Evolutionary conservation across 345 rosid genomes (phyloP), one percentile per base, ranked within the genome.

Genomic region (Leavenworthia alabamica): DNA sequence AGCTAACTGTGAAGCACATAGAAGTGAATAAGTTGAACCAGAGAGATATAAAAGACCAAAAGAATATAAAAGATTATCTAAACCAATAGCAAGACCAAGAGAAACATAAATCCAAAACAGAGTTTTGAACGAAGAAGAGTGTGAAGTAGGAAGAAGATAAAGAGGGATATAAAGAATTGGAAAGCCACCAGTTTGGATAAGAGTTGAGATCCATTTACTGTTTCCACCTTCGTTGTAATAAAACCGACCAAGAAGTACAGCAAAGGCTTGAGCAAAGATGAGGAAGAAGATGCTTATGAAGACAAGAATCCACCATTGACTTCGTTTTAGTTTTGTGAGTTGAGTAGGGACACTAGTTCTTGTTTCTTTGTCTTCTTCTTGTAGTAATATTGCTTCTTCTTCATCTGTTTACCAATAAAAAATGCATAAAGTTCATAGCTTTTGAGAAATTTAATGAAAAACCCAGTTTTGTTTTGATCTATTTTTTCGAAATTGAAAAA

Each of bases 21-120:
- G 75, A 33, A 92, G 84, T 8, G 96, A 86, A 60, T 84, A 92
- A 8, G 96, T 82, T 28, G 96, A 89, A 56, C 81, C 73, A 3
- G 95, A 77, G 47, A 92, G 95, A 70, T 83, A 82, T 59, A 75
- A 60, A 41, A 92, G 88, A 26, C 98, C 98, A 31, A 68, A 14
- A 15, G 96, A 83, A 67, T 84, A 86, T 39, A 88, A 36, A 78
- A 80, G 51, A 71, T 84, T 81, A 71, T 88, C 89, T 9, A 83
- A 83, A 8, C 84, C 90, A 29, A 84, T 52, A 52, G 84, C 35
- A 0, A 64, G 67, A 64, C 98, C 96, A 5, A 89, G 86, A 59
- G 58, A 37, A 17, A 84, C 53, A 69, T 88, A 80, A 65, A 88
- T 52, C n/a, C 36, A 50, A 24, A 73, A 61, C 8, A 83, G 54